Base-by-base conservation (phyloP, 2,329 filamentous ascomycete species). In the Akanthomyces muscarius region DNA sequence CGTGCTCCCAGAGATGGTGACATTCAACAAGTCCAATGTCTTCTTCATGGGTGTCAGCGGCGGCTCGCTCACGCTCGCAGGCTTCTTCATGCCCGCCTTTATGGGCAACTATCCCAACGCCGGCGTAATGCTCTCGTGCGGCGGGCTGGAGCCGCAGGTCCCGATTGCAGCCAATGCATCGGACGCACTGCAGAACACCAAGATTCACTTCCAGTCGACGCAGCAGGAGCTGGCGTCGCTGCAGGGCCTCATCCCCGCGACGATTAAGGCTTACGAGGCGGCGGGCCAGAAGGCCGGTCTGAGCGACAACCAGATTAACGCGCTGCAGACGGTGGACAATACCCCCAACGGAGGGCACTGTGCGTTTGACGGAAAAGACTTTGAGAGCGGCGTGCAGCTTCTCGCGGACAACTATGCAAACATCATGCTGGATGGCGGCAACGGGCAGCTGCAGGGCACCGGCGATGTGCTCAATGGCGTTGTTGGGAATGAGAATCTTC, bases 21-120 rank as follows among this genome's bases (percentile, higher is more conserved):
- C 83, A 3, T 85, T 86, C 65, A 78, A 86, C 70, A 67, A 71
- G 28, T 74, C 73, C 44, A 77, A 81, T 48, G 80, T 86, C 55
- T 83, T 81, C 69, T 86, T 86, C 73, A 86, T 82, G 0, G 83
- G 84, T 18, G 83, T 86, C 0, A 81, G 78, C 5, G 84, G 84
- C 28, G 84, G 84, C 21, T 75, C 77, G 4, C 75, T 86, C 23
- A 72, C 84, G 38, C 78, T 86, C 41, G 77, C 76, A 1, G 83
- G 83, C 10, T 86, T 85, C 75, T 84, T 86, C 71, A 77, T 86
- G 65, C 84, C 84, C 5, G 79, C 79, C 0, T 83, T 83, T 66
- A 81, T 83, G 76, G 74, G 78, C 59, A 78, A 81, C 63, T 84
- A 77, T 62, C 73, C 75, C 28, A 80, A 79, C 60, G 76, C 73